These are phyloP conservation scores for Boletus patriciae DNA, from an alignment of 768 basidiomycete species.

Conservation along the genomic window DNA sequence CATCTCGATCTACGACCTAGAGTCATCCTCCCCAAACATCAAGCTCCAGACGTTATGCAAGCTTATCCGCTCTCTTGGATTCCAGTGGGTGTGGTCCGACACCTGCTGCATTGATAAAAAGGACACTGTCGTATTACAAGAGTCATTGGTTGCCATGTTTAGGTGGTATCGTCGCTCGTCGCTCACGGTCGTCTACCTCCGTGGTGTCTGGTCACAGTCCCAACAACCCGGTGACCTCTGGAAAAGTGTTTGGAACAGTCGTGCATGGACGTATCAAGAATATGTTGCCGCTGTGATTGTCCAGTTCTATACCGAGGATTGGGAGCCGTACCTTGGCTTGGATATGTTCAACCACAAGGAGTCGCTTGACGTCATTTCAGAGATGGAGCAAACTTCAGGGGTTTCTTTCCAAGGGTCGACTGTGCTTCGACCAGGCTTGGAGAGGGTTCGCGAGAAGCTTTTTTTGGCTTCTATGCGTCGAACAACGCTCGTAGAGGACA, in stretches of 20 bases:
- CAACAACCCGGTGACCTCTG: not conserved
- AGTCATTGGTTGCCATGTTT: conserved; percentile 14
- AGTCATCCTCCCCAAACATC: not conserved
- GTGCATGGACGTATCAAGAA: conserved; percentile 15
- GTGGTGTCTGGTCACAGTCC: not conserved
- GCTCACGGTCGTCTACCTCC: conserved; percentile 6
- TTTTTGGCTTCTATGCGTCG: not conserved
- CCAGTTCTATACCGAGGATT: conserved; percentile 12
- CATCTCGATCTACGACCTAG: not conserved
- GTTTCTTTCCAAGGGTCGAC: not conserved
- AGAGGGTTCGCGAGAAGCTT: conserved; percentile 11
- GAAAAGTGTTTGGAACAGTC: conserved; percentile 8
- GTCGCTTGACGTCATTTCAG: not conserved
- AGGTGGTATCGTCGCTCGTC: conserved; percentile 8
- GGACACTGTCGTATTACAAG: not conserved
- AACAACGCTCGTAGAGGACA: conserved; percentile 4
- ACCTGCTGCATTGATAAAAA: conserved; percentile 8
- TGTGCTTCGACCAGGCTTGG: not conserved
- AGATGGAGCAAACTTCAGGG: not conserved
- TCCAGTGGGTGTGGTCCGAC: conserved; percentile 10
- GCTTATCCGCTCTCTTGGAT: not conserved
- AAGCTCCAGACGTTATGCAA: conserved; percentile 1
- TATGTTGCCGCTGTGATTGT: not conserved
- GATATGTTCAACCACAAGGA: conserved; percentile 6
- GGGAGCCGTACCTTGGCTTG: conserved; percentile 9